Base-by-base conservation (phyloP, 2,329 filamentous ascomycete species). In the Talaromyces sp. region DNA sequence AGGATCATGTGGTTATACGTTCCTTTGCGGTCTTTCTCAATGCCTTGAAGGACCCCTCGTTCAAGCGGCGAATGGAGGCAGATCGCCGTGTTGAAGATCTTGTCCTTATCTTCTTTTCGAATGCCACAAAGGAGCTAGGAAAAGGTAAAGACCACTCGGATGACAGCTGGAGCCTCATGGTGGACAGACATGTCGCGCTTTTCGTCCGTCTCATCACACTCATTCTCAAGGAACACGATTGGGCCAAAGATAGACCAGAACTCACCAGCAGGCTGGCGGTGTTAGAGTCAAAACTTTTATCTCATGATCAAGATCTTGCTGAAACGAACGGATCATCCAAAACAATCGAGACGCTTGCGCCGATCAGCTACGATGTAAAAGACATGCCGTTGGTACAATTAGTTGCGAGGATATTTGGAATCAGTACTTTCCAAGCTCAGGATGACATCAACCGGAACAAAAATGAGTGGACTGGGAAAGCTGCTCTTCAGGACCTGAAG, bases 11-110 rank as follows among this genome's bases (percentile, higher is more conserved):
- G 31, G 89, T 99, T 69, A 97, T 97, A 80, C 87, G 94, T 67
- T 96, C 92, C 1, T 99, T 99, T 80, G 95, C 92, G 63, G 91
- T 92, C 69, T 97, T 97, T 69, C 90, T 97, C 75, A 97, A 94
- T 66, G 90, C 92, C 64, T 91, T 99, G 76, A 97, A 94, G 71
- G 92, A 96, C 68, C 89, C 89, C 67, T 88, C 87, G 54, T 97
- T 97, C 74, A 89, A 92, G 70, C 96, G 93, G 80, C 90, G 89
- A 66, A 92, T 97, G 82, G 93, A 97, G 74, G 96, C 96, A 79
- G 94, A 97, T 77, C 87, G 94, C 68, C 89, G 94, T 73, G 89
- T 96, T 24, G 95, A 99, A 78, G 93, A 96, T 68, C 81, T 98
- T 60, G 88, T 99, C 60, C 84, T 99, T 70, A 97, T 98, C 69